These are phyloP conservation scores for Santalum album DNA, from an alignment of 164 flowering plant species.

Conservation along the genomic window DNA sequence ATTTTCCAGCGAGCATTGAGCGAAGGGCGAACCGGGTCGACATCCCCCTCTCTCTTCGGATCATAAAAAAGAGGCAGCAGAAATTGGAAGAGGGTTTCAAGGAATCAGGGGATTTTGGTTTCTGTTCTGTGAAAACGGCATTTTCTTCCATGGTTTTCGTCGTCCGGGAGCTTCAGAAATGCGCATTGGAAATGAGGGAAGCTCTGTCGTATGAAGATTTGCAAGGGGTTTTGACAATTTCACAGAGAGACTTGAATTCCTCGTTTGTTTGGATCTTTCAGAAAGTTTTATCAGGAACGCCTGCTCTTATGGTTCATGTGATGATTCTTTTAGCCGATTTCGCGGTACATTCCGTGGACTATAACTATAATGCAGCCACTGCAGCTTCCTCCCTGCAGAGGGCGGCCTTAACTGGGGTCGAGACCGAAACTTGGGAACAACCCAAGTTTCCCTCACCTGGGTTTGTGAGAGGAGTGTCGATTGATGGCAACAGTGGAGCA, in stretches of 20 bases:
- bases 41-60: conserved; percentile 16
- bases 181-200: conserved; percentile 12
- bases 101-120: conserved; percentile 7
- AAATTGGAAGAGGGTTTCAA: conserved; percentile 11
- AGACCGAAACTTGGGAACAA: not conserved
- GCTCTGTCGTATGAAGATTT: conserved; percentile 12
- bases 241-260: conserved; percentile 15
- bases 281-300: conserved; percentile 18
- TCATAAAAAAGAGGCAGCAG: conserved; percentile 23
- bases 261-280: conserved; percentile 26
- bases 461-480: not conserved
- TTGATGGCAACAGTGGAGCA: not conserved
- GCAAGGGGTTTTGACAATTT: conserved; percentile 1
- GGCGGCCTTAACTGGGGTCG: not conserved
- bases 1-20: conserved; percentile 14
- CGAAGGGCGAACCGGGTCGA: conserved; percentile 13
- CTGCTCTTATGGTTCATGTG: conserved; percentile 23
- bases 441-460: not conserved
- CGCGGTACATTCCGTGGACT: conserved; percentile 14
- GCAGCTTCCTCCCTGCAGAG: not conserved
- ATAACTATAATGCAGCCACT: not conserved
- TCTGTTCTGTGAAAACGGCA: conserved; percentile 21
- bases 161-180: conserved; percentile 18
- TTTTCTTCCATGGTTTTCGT: conserved; percentile 21
- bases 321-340: conserved; percentile 24